phyloP scores from a whole-genome alignment of 208 protist genomes.

The Leptomonas pyrrhocoris region DNA sequence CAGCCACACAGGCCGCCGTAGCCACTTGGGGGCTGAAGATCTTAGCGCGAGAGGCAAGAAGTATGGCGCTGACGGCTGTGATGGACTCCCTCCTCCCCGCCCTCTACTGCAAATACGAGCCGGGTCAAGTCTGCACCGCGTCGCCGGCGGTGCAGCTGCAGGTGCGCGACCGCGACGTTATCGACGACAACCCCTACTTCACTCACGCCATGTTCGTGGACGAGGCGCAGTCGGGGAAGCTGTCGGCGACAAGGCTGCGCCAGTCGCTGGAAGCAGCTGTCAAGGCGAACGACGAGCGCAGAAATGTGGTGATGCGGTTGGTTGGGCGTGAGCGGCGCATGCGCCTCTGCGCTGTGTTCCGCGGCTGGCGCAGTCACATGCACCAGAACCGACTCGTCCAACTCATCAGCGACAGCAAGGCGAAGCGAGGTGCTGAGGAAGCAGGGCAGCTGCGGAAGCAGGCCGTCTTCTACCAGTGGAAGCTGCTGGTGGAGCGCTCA shows the following conservation, averaged over 20 bases:
- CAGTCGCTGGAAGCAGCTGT: slow-evolving; percentile 43
- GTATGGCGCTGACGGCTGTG: slow-evolving; percentile 40
- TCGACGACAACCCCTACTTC: slow-evolving; percentile 80
- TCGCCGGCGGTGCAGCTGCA: slow-evolving; percentile 64
- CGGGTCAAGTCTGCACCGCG: slow-evolving; percentile 35
- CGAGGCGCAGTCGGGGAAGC: slow-evolving; percentile 47
- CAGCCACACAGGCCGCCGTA: slow-evolving; percentile 48
- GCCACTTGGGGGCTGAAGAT: slow-evolving; percentile 81
- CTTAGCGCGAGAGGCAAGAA: slow-evolving; percentile 37
- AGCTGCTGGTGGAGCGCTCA: slow-evolving; percentile 62
- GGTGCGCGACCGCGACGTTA: slow-evolving; percentile 40
- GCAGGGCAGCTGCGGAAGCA: slow-evolving; percentile 35
- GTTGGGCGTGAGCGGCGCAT: slow-evolving; percentile 28
- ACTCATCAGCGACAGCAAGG: slow-evolving; percentile 45
- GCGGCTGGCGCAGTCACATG: slow-evolving; percentile 56
- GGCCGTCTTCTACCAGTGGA: slow-evolving; percentile 75
- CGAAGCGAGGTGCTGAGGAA: slow-evolving; percentile 35
- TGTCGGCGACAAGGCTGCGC: slow-evolving; percentile 36
- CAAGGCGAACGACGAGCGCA: slow-evolving; percentile 48
- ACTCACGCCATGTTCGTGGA: slow-evolving; percentile 86
- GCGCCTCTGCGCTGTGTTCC: slow-evolving; percentile 42
- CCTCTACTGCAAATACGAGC: slow-evolving; percentile 77
- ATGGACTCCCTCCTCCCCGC: slow-evolving; percentile 66
- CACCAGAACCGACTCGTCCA: slow-evolving; percentile 39
- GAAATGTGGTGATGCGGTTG: slow-evolving; percentile 42